Conservation (phyloP, 108 stramenopile genomes). For the Stephanodiscus minutulus region DNA sequence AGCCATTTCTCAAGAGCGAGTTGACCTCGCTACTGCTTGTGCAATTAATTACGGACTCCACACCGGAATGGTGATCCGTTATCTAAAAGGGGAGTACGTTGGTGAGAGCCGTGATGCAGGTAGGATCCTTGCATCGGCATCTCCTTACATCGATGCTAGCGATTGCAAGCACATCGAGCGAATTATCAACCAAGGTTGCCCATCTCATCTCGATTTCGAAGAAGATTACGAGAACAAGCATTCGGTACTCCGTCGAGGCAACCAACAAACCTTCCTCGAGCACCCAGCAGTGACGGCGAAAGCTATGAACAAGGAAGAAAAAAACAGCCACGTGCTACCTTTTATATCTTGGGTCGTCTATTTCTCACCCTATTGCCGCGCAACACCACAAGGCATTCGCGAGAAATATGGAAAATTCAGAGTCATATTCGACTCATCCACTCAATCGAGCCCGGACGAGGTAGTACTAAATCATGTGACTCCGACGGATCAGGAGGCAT, state of each 20-base stretch:
- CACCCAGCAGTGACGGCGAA: not conserved
- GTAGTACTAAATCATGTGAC: slow-evolving; percentile 1
- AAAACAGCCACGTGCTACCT: slow-evolving; percentile 14
- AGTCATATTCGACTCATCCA: not conserved
- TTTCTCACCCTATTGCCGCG: slow-evolving; percentile 7
- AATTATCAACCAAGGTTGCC: not conserved
- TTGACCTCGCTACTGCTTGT: not conserved
- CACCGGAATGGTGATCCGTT: too few relatives aligned
- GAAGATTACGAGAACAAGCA: not conserved
- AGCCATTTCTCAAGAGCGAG: not conserved
- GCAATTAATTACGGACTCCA: not conserved
- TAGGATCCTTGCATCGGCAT: not conserved
- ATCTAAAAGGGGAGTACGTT: slow-evolving; percentile 1
- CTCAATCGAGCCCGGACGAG: not conserved
- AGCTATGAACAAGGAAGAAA: slow-evolving; percentile 23
- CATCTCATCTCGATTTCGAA: not conserved
- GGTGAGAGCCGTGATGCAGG: not conserved
- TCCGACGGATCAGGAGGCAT: not conserved
- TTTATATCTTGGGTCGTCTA: not conserved
- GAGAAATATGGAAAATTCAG: not conserved
- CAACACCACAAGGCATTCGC: slow-evolving; percentile 10
- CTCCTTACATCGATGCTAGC: not conserved
- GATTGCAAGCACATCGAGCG: not conserved
- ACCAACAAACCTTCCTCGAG: not conserved
- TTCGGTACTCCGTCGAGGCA: not conserved